Evolutionary conservation across 495 filamentous ascomycete genomes (phyloP), one percentile per base, ranked within the genome.

Genomic region (Podospora appendiculata): DNA sequence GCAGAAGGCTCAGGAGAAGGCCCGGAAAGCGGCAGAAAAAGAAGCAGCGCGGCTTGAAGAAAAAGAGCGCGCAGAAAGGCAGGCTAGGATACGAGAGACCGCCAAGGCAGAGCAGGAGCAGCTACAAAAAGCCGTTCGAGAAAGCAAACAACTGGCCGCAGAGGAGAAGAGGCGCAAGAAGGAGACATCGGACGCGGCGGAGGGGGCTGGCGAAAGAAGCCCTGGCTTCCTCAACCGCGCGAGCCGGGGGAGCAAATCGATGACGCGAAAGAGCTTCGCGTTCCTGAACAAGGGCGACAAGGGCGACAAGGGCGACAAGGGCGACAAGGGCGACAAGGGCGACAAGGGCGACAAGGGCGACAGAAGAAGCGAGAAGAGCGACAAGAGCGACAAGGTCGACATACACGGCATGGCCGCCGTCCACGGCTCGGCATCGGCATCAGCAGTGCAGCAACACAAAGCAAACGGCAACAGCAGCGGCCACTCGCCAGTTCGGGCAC

Each of bases 21-120:
- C 81, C 17, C 83, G 85, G 19, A 91, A 86, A 58, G 85, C 74
- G 71, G 50, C 80, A 1, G 79, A 86, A 57, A 79, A 80, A 54
- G 81, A 80, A 39, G 75, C 81, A 51, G 86, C 83, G 56, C 86
- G 87, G 33, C 59, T 77, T 10, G 82, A 87, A 19, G 68, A 72
- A 40, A 75, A 74, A 54, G 62, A 70, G 54, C 69, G 66, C 17
- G 58, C 61, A 35, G 72, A 78, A 32, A 56, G 58, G 6, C 57
- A 58, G 6, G 52, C 58, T 1, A 58, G 60, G 48, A 32, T 61
- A 18, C 66, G 70, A 8, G 71, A 74, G 45, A 55, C 61, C 13
- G 60, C 61, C 1, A 62, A 58, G 49, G 57, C 48, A 6, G 71
- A 77, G 51, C 63, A 70, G 6, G 69, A 70, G 3, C 64, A 74